Conservation (phyloP, 306 rosid genomes). For the Carpinus viminea region DNA sequence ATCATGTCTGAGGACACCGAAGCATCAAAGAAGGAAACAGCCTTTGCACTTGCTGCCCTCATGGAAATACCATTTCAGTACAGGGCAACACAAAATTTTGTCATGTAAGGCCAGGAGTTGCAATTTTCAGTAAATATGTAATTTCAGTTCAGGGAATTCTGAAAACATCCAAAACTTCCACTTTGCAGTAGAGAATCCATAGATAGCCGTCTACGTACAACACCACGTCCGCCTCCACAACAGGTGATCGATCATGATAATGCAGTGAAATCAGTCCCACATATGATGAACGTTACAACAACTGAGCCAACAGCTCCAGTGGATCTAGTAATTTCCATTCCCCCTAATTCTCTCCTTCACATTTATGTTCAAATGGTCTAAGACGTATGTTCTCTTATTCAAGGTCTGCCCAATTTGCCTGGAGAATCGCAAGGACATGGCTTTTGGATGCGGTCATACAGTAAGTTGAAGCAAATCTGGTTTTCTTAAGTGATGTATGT, state of each 20-base stretch:
- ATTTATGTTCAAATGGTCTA: constrained; percentile 28
- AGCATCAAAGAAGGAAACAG: constrained; percentile 77
- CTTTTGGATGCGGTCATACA: constrained; percentile 95
- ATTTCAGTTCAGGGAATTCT: constrained; percentile 17
- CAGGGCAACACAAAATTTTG: constrained; percentile 63
- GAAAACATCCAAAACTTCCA: constrained; percentile 14
- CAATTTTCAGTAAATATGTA: constrained; percentile 7
- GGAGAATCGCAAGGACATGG: constrained; percentile 91
- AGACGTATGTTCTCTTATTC: constrained; percentile 28
- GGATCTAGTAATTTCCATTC: constrained; percentile 55
- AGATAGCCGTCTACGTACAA: constrained; percentile 33
- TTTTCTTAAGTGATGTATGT: not conserved
- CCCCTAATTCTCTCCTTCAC: constrained; percentile 9
- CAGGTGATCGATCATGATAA: constrained; percentile 71
- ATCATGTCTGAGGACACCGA: constrained; percentile 81
- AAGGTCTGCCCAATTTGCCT: constrained; percentile 93
- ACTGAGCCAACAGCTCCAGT: constrained; percentile 46
- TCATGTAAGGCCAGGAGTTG: constrained; percentile 44
- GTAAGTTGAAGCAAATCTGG: constrained; percentile 48
- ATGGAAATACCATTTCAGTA: constrained; percentile 95
- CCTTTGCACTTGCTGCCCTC: constrained; percentile 93
- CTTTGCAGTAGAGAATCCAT: constrained; percentile 48
- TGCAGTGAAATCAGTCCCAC: constrained; percentile 43
- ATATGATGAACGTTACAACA: constrained; percentile 23
- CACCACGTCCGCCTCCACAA: constrained; percentile 81